Percentiles rank a stretch among this genome's conserved stretches.
These are phyloP conservation scores for Colletotrichum sp. DNA, from an alignment of 2,329 filamentous ascomycete species.

Conservation along the genomic window DNA sequence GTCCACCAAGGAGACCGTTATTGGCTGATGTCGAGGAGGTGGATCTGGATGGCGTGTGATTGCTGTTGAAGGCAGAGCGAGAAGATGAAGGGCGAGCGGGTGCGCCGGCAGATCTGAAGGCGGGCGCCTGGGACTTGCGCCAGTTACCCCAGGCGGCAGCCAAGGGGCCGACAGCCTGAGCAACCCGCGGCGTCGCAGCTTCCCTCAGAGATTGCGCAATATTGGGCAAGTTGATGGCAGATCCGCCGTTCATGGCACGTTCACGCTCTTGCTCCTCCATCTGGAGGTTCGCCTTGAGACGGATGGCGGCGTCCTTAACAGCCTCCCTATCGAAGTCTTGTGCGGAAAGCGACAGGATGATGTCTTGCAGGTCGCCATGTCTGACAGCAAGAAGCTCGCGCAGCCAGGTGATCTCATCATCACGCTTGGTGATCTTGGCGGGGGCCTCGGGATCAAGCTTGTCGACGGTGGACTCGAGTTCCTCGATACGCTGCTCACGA, in stretches of 20 bases:
- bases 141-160: constrained; percentile 98
- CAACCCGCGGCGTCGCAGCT: constrained; percentile 81
- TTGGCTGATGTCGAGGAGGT: constrained; percentile 48
- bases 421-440: constrained; percentile 84
- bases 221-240: constrained; percentile 72
- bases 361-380: constrained; percentile 89
- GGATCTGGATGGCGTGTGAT: constrained; percentile 63
- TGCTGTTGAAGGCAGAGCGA: constrained; percentile 39
- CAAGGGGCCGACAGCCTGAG: constrained; percentile 76
- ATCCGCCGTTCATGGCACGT: constrained; percentile 75
- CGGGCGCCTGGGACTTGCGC: constrained; percentile 71
- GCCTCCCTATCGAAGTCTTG: constrained; percentile 78
- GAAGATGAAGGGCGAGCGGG: background rate
- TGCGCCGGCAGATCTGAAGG: constrained; percentile 42
- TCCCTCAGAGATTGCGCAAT: constrained; percentile 79
- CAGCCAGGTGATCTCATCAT: constrained; percentile 94
- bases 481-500: constrained; percentile 88
- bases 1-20: constrained; percentile 73
- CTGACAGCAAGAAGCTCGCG: constrained; percentile 91
- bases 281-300: constrained; percentile 90
- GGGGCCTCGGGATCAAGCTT: constrained; percentile 78
- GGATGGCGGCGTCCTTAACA: constrained; percentile 89
- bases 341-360: constrained; percentile 79
- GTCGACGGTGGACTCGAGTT: constrained; percentile 75
- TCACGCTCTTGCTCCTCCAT: constrained; percentile 98